Evolutionary conservation across 1,139 yeast genomes (phyloP).

Genomic region (Suhomyces guaymorum): DNA sequence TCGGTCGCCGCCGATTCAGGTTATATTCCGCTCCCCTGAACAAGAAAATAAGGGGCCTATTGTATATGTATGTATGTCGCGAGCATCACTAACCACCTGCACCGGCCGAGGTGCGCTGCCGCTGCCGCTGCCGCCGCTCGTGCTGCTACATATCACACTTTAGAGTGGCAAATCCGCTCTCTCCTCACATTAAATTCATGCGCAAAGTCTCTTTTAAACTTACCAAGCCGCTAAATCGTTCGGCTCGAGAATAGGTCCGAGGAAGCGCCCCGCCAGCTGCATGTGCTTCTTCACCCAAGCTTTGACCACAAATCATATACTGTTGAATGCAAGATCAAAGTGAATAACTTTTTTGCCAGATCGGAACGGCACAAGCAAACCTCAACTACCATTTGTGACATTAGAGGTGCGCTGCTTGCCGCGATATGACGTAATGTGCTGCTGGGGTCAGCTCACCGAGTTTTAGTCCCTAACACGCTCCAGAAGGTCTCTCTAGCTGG

Average conservation of each 20-base stretch:
- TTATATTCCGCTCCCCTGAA: conserved; percentile 10
- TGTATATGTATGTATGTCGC: conserved; percentile 1
- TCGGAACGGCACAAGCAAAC: not conserved
- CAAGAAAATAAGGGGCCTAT: conserved; percentile 9
- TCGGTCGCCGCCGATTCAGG: conserved; percentile 3
- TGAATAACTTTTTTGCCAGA: not conserved
- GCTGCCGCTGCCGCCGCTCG: no score
- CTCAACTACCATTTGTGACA: not conserved
- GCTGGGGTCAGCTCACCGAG: no score
- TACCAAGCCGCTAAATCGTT: no score
- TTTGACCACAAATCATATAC: not conserved
- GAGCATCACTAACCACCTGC: not conserved
- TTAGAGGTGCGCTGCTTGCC: not conserved
- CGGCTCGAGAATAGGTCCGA: no score
- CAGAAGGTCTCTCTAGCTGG: no score
- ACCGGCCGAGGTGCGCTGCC: no score
- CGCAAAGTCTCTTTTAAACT: no score
- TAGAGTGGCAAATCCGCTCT: no score
- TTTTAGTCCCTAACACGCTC: no score
- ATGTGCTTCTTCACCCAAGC: not conserved
- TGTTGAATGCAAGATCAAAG: conserved; percentile 3
- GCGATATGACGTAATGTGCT: not conserved
- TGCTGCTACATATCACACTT: no score
- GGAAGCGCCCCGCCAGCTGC: no score
- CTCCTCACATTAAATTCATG: no score